A percentile compares a stretch with the other conserved stretches of the same genome.
Conservation (phyloP, 805 yeast genomes). For the Kuraishia cidri region DNA sequence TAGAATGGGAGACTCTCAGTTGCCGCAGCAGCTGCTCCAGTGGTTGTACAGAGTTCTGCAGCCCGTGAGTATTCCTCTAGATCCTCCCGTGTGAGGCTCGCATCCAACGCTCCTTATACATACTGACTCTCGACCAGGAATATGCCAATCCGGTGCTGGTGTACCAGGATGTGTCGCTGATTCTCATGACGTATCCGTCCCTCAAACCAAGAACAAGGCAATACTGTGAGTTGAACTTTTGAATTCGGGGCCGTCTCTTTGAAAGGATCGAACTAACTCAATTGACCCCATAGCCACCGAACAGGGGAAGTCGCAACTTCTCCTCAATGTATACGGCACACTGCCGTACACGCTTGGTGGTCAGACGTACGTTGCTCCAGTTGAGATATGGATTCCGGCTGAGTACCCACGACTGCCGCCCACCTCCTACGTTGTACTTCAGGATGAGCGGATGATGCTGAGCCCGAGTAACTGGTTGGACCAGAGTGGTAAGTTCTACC, state of each 20-base stretch:
- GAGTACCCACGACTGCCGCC: conserved; percentile 68
- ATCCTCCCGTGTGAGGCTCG: not conserved
- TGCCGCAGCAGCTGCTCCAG: conserved; percentile 34
- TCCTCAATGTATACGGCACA: conserved; percentile 59
- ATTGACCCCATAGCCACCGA: too few species aligned
- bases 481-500: conserved; percentile 60
- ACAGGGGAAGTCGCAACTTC: conserved; percentile 49
- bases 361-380: conserved; percentile 34
- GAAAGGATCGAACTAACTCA: conserved; percentile 13
- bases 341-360: conserved; percentile 24
- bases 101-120: not conserved
- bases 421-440: conserved; percentile 49
- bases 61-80: conserved; percentile 22
- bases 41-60: conserved; percentile 53
- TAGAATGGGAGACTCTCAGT: too few species aligned
- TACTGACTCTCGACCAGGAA: too few species aligned
- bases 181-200: conserved; percentile 39
- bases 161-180: conserved; percentile 54
- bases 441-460: conserved; percentile 31
- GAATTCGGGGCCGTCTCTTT: not conserved
- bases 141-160: conserved; percentile 48
- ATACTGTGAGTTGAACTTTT: conserved; percentile 25
- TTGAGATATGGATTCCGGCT: conserved; percentile 72
- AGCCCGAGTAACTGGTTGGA: conserved; percentile 62
- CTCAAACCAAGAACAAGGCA: conserved; percentile 66